Evolutionary conservation across 2,329 filamentous ascomycete genomes (phyloP), one percentile per base, ranked within the genome.

Genomic region (Zymoseptoria ardabiliae): DNA sequence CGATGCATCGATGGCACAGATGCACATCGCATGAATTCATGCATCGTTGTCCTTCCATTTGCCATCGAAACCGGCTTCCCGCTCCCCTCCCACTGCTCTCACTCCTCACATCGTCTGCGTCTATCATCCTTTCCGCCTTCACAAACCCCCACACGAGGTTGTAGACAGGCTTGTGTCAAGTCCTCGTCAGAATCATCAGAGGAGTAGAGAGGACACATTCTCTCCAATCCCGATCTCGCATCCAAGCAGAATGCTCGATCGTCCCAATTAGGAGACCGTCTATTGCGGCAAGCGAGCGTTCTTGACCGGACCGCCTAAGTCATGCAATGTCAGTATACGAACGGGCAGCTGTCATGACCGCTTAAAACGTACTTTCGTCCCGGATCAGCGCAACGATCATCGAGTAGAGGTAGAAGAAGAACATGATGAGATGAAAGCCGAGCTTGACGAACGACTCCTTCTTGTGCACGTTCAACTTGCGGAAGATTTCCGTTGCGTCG

Each of bases 371-470:
- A 65, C 66, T 68, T 79, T 99, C 94, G 77, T 97, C 94, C 73
- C 89, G 87, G 81, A 99, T 99, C 64, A 99, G 84, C 67, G 94
- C 93, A 65, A 97, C 93, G 69, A 76, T 76, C 74, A 76, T 76
- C 65, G 70, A 73, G 70, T 74, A 75, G 59, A 99, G 88, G 80
- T 99, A 99, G 85, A 97, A 99, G 86, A 99, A 99, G 85, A 99
- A 99, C 91, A 99, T 97, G 79, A 99, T 77, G 62, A 99, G 82
- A 78, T 99, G 94, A 83, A 99, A 99, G 58, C 93, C 94, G 50
- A 99, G 90, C 81, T 99, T 99, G 81, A 94, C 87, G 77, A 99
- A 99, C 0, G 94, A 97, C 85, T 99, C 94, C 92, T 96, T 97
- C 83, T 99, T 99, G 77, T 99, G 94, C 55, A 97, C 89, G 70